Percentiles rank a stretch among this genome's conserved stretches.
Evolutionary conservation across 2,329 filamentous ascomycete species (phyloP).

Genomic region (Aspergillus spinulosporus): DNA sequence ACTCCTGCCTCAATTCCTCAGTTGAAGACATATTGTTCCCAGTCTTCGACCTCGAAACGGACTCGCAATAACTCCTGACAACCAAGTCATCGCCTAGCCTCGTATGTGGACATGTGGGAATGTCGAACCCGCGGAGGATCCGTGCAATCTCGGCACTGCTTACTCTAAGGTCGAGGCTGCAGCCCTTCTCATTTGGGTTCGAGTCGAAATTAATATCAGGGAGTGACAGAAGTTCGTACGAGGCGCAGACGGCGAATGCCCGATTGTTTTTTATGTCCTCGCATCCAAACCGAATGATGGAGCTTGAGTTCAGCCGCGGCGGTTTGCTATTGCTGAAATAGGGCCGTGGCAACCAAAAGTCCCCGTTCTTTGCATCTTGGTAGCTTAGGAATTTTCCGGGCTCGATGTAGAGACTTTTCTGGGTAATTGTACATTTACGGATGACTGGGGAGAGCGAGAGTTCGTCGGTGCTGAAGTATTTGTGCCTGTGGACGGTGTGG

Average conservation of each 20-base stretch:
- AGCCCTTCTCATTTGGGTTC: no score
- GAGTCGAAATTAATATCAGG: neutral
- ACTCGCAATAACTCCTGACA: neutral
- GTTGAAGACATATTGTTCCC: neutral
- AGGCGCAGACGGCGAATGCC: neutral
- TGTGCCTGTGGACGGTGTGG: conserved; percentile 2
- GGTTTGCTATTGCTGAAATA: neutral
- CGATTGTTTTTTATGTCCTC: neutral
- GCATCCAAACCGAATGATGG: neutral
- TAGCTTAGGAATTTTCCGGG: neutral
- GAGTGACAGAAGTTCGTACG: conserved; percentile 1
- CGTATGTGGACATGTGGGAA: conserved; percentile 9
- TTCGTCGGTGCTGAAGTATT: conserved; percentile 1
- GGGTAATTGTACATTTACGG: neutral
- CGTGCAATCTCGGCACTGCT: neutral
- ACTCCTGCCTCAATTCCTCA: neutral
- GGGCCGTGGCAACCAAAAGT: neutral
- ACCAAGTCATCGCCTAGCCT: neutral
- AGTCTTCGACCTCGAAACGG: neutral
- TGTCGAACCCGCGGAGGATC: conserved; percentile 6
- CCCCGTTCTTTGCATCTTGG: neutral
- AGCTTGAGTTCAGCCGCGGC: neutral
- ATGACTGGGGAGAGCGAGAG: neutral
- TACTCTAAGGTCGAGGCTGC: neutral
- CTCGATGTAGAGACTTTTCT: neutral